These are phyloP conservation scores for Silybum marianum DNA, from an alignment of 129 eudicot species.

Conservation along the genomic window DNA sequence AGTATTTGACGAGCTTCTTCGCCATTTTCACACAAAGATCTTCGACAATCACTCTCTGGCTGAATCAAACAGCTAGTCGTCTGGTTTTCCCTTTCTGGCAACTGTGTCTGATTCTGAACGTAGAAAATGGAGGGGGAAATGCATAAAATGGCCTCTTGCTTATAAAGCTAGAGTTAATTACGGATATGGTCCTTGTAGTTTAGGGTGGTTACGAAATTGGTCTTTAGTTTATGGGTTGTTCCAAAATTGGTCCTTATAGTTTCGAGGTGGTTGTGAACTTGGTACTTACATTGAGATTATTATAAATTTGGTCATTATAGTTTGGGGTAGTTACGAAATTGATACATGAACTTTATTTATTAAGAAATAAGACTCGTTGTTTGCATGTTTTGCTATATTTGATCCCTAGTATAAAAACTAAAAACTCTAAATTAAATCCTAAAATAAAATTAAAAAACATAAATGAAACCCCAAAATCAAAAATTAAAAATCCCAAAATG, in stretches of 20 bases:
- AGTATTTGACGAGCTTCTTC: slow-evolving; percentile 54
- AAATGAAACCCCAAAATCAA: neutral
- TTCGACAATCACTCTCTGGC: neutral
- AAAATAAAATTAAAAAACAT: neutral
- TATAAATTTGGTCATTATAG: neutral
- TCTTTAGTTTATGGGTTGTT: neutral
- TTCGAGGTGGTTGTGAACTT: neutral
- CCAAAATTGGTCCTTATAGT: neutral
- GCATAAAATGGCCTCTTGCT: neutral
- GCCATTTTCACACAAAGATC: slow-evolving; percentile 35
- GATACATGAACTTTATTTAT: neutral
- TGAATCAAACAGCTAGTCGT: neutral
- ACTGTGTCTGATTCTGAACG: neutral
- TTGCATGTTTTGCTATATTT: neutral
- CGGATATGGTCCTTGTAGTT: neutral
- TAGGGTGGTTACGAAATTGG: neutral
- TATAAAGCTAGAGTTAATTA: neutral
- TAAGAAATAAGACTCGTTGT: neutral
- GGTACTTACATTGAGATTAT: neutral
- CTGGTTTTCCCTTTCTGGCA: neutral
- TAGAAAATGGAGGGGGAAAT: neutral
- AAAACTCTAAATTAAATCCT: neutral
- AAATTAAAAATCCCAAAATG: too few relatives aligned
- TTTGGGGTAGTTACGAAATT: neutral
- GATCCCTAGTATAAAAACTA: neutral